Evolutionary conservation across 2,329 filamentous ascomycete species (phyloP), one percentile per base, ranked within the genome.

Genomic region (Claviceps purpurea): DNA sequence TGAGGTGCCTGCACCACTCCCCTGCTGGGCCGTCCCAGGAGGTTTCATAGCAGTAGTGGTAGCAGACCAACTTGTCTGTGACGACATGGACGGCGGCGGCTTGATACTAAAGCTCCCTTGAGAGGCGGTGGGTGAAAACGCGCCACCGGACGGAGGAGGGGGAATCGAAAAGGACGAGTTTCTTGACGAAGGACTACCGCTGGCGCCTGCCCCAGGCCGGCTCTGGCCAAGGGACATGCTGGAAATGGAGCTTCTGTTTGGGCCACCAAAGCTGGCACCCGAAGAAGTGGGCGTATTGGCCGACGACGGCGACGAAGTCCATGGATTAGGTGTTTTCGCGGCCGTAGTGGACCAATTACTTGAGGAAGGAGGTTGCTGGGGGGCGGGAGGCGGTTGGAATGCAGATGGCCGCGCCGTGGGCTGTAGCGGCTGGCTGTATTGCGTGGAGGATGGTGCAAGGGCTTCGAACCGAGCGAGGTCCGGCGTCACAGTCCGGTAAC

Each of bases 361-460:
- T 16, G 73, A 60, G 1, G 63, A 56, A 43, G 41, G 41, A 6
- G 41, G 20, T 5, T 38, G 18, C 59, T 55, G 24, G 8, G 13
- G 44, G n/a, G 44, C 37, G 53, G 60, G 10, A 57, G 54, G 56
- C 49, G 66, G 54, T 44, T 63, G 59, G 45, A 59, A 59, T 55
- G 62, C 57, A 56, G 57, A 52, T 48, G 65, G 56, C 50, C 62
- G 47, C 38, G 58, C 60, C 20, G 64, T 64, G 1, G 77, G 75
- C 51, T 77, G 77, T 34, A 82, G 64, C 0, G 81, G 80, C 55
- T 82, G 73, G 2, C 80, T 82, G 61, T 75, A 84, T 62, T 85
- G 81, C 1, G 81, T 84, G 14, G 75, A 70, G 3, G 76, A 74
- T 0, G 81, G 81, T 1, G 74, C 73, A 55, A 84, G 70, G 18